Conservation (phyloP, 345 rosid genomes). For the Gossypium mustelinum region DNA sequence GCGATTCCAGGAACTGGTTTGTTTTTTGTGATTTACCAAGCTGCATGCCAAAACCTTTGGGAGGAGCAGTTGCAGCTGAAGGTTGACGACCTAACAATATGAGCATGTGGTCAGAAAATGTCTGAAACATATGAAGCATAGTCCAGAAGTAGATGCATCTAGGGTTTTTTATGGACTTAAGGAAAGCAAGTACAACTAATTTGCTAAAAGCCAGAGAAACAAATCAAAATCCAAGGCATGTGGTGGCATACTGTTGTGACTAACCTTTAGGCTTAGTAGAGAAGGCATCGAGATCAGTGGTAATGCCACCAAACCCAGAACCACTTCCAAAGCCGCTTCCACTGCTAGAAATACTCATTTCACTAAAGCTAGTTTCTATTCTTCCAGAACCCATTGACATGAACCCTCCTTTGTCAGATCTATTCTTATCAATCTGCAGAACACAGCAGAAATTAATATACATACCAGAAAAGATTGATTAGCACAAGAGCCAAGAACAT, state of each 20-base stretch:
- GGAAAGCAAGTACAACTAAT: background rate
- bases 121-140: background rate
- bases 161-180: background rate
- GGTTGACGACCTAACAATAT: slow-evolving; percentile 62
- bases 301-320: slow-evolving; percentile 61
- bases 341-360: slow-evolving; percentile 72
- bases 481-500: slow-evolving; percentile 10
- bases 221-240: background rate
- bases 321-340: slow-evolving; percentile 82
- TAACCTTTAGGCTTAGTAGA: slow-evolving; percentile 83
- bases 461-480: background rate
- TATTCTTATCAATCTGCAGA: slow-evolving; percentile 84
- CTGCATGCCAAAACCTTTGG: slow-evolving; percentile 97
- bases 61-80: slow-evolving; percentile 86
- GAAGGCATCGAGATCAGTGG: slow-evolving; percentile 67
- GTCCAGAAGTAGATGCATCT: background rate
- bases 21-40: slow-evolving; percentile 87
- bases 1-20: slow-evolving; percentile 87
- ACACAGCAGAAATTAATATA: slow-evolving; percentile 18
- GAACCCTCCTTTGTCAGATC: slow-evolving; percentile 85
- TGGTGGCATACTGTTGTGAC: slow-evolving; percentile 10
- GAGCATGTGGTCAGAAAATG: slow-evolving; percentile 11
- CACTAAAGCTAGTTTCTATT: slow-evolving; percentile 76
- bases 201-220: background rate
- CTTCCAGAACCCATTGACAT: slow-evolving; percentile 95